phyloP scores from a whole-genome alignment of 129 eudicot genomes.

The Silybum marianum region DNA sequence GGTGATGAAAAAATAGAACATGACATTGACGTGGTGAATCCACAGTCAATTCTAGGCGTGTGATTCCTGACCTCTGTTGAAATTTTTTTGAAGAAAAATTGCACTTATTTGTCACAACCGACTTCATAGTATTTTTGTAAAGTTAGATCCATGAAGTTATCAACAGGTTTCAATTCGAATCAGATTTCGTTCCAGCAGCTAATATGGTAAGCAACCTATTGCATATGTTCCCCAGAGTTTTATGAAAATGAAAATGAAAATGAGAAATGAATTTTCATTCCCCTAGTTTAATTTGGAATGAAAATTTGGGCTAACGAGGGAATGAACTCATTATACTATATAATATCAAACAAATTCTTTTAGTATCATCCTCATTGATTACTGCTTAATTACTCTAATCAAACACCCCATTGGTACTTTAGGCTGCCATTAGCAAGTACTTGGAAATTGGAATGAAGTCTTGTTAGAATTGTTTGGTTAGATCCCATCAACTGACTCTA shows the following conservation, averaged over 20 bases:
- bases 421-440: background rate
- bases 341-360: no score
- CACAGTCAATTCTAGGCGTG: background rate
- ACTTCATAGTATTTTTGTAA: background rate
- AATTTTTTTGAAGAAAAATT: background rate
- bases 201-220: background rate
- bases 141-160: background rate
- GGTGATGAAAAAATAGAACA: background rate
- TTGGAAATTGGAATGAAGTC: background rate
- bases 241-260: no score
- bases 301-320: no score
- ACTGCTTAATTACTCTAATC: no score
- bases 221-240: background rate
- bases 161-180: background rate
- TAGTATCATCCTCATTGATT: no score
- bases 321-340: no score
- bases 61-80: background rate
- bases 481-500: background rate
- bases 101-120: background rate
- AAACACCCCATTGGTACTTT: background rate
- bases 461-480: constrained; percentile 6
- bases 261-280: no score
- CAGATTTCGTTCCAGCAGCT: background rate
- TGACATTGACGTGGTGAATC: background rate
- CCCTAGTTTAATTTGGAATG: no score